Evolutionary conservation across 768 basidiomycete species (phyloP).

Genomic region (Phanerochaete sordida): DNA sequence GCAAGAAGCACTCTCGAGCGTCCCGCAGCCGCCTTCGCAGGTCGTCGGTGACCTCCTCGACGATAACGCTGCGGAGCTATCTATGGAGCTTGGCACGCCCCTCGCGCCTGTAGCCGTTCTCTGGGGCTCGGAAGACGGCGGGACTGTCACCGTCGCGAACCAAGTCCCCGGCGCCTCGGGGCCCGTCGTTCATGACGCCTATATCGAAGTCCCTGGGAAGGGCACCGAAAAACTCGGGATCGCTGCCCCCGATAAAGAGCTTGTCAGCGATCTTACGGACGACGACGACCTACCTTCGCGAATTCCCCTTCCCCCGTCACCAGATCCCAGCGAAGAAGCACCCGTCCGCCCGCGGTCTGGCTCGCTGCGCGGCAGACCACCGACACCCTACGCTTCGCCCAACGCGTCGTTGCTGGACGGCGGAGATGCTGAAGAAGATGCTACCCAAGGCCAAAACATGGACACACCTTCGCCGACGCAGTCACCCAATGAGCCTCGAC

Average conservation of each 20-base stretch:
- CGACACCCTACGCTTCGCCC: conserved; percentile 4
- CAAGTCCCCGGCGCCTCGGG: not conserved
- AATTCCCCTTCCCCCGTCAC: not conserved
- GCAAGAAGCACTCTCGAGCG: not conserved
- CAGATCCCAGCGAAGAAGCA: not conserved
- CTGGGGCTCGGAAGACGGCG: not conserved
- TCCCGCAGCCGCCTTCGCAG: not conserved
- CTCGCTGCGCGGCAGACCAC: conserved; percentile 1
- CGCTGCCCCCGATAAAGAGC: no score
- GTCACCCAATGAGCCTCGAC: no score
- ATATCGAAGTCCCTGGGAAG: no score
- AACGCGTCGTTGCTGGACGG: not conserved
- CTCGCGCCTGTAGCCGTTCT: conserved; percentile 5
- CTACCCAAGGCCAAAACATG: not conserved
- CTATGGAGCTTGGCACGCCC: conserved; percentile 12
- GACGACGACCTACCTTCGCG: not conserved
- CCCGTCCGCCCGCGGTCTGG: not conserved
- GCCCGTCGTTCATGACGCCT: not conserved
- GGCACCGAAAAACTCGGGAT: no score
- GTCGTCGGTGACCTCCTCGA: not conserved
- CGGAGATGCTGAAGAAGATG: not conserved
- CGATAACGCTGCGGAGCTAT: conserved; percentile 4
- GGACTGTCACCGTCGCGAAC: not conserved
- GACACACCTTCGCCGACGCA: no score
- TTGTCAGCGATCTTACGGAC: no score